phyloP scores from a whole-genome alignment of 2,329 filamentous ascomycete genomes.

The Pseudogymnoascus sp. region DNA sequence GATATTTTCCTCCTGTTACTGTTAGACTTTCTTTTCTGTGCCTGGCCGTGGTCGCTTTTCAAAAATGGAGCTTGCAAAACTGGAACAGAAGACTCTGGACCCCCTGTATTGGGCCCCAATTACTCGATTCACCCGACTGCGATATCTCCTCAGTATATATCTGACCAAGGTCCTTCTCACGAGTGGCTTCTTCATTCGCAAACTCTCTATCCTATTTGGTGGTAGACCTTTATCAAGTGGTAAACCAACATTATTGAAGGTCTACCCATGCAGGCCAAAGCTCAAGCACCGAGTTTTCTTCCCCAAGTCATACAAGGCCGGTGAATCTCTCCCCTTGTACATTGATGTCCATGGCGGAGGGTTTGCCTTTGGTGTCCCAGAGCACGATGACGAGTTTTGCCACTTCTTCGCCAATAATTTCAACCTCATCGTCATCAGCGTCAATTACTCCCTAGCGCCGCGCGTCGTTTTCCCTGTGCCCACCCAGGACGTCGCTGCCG shows the following conservation, averaged over 20 bases:
- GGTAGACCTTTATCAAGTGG: conserved; percentile 12
- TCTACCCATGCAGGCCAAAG: conserved; percentile 23
- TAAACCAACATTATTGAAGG: conserved; percentile 20
- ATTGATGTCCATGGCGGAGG: conserved; percentile 46
- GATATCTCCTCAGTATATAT: conserved; percentile 1
- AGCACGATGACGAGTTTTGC: conserved; percentile 41
- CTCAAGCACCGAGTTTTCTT: conserved; percentile 32
- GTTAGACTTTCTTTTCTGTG: neutral
- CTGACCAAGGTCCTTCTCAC: neutral
- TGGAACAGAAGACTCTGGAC: neutral
- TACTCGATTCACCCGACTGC: neutral
- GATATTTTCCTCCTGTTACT: neutral
- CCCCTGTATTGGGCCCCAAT: neutral
- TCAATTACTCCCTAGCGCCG: conserved; percentile 43
- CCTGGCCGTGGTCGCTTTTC: neutral
- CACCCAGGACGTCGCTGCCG: conserved; percentile 38
- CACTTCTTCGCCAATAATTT: conserved; percentile 33
- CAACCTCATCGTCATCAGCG: conserved; percentile 36
- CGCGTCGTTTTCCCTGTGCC: conserved; percentile 35
- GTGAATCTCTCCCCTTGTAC: conserved; percentile 32
- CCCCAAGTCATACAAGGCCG: conserved; percentile 29
- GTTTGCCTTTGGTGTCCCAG: conserved; percentile 36
- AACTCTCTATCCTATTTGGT: neutral
- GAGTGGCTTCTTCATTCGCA: neutral
- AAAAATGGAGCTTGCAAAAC: neutral